Percentiles rank a stretch among this genome's conserved stretches.
These are phyloP conservation scores for Pyrenochaeta sp. DNA, from an alignment of 2,329 filamentous ascomycete species.

Conservation along the genomic window DNA sequence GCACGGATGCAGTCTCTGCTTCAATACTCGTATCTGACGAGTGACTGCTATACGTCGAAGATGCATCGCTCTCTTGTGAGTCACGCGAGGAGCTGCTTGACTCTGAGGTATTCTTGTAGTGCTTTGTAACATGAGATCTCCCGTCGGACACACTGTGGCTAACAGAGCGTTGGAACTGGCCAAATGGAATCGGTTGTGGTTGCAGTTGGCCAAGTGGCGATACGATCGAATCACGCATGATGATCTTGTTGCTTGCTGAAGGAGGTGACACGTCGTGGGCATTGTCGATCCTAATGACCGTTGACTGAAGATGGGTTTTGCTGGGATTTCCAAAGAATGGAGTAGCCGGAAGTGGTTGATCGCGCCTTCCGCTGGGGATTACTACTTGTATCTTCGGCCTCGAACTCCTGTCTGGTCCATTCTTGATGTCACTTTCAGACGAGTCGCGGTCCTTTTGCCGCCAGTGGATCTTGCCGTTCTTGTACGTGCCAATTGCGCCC, in stretches of 20 bases:
- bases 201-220: conserved; percentile 38
- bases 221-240: conserved; percentile 39
- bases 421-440: conserved; percentile 12
- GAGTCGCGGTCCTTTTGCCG: conserved; percentile 26
- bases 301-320: conserved; percentile 30
- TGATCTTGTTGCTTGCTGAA: conserved; percentile 29
- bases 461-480: conserved; percentile 56
- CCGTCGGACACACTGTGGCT: conserved; percentile 9
- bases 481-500: conserved; percentile 55
- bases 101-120: conserved; percentile 20
- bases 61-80: conserved; percentile 47
- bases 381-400: conserved; percentile 48
- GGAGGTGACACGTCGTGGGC: conserved; percentile 44
- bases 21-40: conserved; percentile 53
- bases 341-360: conserved; percentile 41
- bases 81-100: conserved; percentile 48
- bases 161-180: conserved; percentile 25
- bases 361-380: conserved; percentile 43
- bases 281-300: conserved; percentile 28
- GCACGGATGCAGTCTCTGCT: conserved; percentile 29
- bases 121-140: conserved; percentile 13
- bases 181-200: conserved; percentile 21
- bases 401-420: conserved; percentile 24
- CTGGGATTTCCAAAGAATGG: conserved; percentile 35
- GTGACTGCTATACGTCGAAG: conserved; percentile 49